A percentile compares a stretch with the other conserved stretches of the same genome.
Conservation (phyloP, 148 eudicot genomes). For the Suaeda aralocaspica region DNA sequence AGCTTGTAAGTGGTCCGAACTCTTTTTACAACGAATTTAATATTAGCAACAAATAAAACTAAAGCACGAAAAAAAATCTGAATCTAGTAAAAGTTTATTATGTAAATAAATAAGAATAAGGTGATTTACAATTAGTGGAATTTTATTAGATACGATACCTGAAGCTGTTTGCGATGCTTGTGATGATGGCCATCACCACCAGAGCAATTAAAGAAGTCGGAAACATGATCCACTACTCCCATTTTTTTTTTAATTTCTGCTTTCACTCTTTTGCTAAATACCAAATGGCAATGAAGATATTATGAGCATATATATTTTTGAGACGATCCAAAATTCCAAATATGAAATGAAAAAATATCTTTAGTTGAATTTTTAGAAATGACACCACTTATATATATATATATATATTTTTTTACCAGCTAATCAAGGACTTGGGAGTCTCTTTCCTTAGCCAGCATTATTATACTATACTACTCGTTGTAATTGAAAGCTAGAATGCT, state of each 20-base stretch:
- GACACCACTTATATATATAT: slow-evolving; percentile 26
- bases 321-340: neutral
- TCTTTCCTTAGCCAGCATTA: neutral
- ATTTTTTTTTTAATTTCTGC: slow-evolving; percentile 11
- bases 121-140: neutral
- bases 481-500: neutral
- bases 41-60: too few species aligned
- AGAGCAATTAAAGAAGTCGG: slow-evolving; percentile 48
- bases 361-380: slow-evolving; percentile 7
- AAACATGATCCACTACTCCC: slow-evolving; percentile 67
- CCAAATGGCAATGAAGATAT: neutral
- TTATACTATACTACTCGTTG: neutral
- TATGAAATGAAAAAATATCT: neutral
- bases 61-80: too few species aligned
- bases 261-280: too few species aligned
- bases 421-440: neutral
- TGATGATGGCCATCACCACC: slow-evolving; percentile 27
- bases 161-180: slow-evolving; percentile 47
- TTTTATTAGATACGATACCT: slow-evolving; percentile 33
- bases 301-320: neutral
- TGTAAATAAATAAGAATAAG: neutral
- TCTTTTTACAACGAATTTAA: too few species aligned
- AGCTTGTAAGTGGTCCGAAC: too few species aligned
- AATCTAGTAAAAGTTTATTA: too few species aligned
- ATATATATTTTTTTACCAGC: too few species aligned